Percentiles rank a stretch among this genome's conserved stretches.
These are phyloP conservation scores for Populus hybrid DNA, from an alignment of 441 rosid species.

Conservation along the genomic window DNA sequence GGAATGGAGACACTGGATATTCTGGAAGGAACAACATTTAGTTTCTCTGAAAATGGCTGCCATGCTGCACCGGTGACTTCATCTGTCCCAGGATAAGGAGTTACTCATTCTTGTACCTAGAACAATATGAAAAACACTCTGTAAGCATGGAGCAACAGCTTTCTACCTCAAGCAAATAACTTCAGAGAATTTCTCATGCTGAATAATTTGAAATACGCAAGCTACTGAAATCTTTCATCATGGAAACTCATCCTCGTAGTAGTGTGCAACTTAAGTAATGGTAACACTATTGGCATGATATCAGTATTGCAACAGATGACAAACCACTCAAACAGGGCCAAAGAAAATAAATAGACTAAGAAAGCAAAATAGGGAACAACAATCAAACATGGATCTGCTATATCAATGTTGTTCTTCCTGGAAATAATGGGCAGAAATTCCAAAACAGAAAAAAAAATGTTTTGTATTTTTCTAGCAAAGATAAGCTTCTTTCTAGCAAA, in stretches of 20 bases:
- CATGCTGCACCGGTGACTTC: too few relatives aligned
- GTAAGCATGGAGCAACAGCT: background rate
- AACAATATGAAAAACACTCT: background rate
- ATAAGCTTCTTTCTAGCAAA: background rate
- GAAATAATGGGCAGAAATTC: background rate
- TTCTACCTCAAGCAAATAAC: background rate
- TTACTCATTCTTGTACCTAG: constrained; percentile 53
- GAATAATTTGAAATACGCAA: background rate
- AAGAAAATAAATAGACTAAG: background rate
- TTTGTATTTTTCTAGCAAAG: background rate
- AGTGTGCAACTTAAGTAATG: background rate
- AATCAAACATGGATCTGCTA: background rate
- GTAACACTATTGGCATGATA: too few relatives aligned
- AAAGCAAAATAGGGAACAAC: background rate
- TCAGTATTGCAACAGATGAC: too few relatives aligned
- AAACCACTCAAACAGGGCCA: background rate
- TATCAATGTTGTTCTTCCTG: background rate
- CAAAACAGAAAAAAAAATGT: background rate
- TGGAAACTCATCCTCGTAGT: background rate
- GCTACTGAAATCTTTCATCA: background rate
- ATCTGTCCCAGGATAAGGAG: too few relatives aligned
- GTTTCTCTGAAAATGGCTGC: too few relatives aligned
- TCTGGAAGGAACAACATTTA: too few relatives aligned
- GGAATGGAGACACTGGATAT: too few relatives aligned
- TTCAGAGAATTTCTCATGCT: background rate